A percentile compares a stretch with the other conserved stretches of the same genome.
Conservation (phyloP, 83 land plant species). For the Thuja plicata region DNA sequence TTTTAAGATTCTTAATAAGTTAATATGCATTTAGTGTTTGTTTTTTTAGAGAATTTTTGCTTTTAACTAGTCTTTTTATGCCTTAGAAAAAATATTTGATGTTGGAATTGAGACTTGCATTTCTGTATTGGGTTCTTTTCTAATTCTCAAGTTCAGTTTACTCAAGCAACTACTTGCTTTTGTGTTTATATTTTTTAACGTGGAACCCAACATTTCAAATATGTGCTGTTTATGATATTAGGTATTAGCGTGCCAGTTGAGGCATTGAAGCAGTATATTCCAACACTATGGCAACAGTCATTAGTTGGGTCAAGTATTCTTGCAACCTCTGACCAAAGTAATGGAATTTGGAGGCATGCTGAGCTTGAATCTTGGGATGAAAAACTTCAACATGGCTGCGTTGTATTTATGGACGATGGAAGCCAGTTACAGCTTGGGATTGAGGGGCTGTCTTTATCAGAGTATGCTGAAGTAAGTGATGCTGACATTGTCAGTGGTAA, state of each 20-base stretch:
- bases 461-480: conserved; percentile 71
- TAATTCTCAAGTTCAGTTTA: background rate
- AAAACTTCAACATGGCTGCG: conserved; percentile 33
- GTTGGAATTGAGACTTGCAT: background rate
- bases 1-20: background rate
- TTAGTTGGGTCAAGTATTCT: conserved; percentile 78
- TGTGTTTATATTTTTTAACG: background rate
- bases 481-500: conserved; percentile 37
- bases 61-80: background rate
- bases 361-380: conserved; percentile 95
- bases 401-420: conserved; percentile 83
- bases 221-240: conserved; percentile 24
- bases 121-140: background rate
- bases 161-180: background rate
- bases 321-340: conserved; percentile 55
- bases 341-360: conserved; percentile 86
- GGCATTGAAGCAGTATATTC: conserved; percentile 60
- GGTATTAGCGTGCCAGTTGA: conserved; percentile 66
- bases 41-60: background rate
- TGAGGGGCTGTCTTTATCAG: conserved; percentile 59
- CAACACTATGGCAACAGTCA: conserved; percentile 62
- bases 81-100: background rate
- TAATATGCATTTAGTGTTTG: background rate
- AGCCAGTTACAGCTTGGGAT: conserved; percentile 55
- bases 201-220: background rate